Percentiles rank a stretch among this genome's conserved stretches.
Evolutionary conservation across 2,329 filamentous ascomycete species (phyloP).

Genomic region (Hortaea sp.): DNA sequence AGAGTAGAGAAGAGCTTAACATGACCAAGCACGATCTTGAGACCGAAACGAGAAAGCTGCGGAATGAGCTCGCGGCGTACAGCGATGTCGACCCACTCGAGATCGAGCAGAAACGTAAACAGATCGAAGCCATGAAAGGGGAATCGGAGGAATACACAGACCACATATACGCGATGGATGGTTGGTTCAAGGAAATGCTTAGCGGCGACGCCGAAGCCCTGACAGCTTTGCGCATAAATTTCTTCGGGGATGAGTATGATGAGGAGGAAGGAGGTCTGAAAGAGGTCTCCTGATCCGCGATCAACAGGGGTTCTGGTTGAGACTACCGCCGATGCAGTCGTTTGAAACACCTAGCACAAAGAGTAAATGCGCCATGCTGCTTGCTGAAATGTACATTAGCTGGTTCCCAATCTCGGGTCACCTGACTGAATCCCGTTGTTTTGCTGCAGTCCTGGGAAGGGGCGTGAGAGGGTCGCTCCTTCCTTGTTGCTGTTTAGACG

Average conservation of each 20-base stretch:
- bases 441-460: not conserved
- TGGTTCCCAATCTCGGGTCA: no score
- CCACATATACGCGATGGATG: conserved; percentile 37
- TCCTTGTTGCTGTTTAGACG: not conserved
- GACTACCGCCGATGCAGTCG: not conserved
- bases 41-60: conserved; percentile 28
- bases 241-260: conserved; percentile 43
- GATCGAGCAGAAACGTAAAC: conserved; percentile 30
- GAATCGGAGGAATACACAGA: conserved; percentile 33
- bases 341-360: not conserved
- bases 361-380: not conserved
- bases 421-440: no score
- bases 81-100: conserved; percentile 37
- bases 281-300: conserved; percentile 19
- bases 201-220: conserved; percentile 34
- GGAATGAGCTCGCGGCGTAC: conserved; percentile 33
- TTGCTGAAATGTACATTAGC: no score
- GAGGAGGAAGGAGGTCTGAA: conserved; percentile 43
- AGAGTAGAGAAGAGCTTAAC: conserved; percentile 29
- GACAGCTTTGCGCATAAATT: conserved; percentile 32
- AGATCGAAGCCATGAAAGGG: conserved; percentile 19
- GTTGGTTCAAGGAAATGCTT: conserved; percentile 26
- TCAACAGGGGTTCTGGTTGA: no score
- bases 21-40: conserved; percentile 26
- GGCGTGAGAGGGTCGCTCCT: not conserved